These are phyloP conservation scores for Podospora sp. DNA, from an alignment of 495 filamentous ascomycete genomes.

Conservation along the genomic window DNA sequence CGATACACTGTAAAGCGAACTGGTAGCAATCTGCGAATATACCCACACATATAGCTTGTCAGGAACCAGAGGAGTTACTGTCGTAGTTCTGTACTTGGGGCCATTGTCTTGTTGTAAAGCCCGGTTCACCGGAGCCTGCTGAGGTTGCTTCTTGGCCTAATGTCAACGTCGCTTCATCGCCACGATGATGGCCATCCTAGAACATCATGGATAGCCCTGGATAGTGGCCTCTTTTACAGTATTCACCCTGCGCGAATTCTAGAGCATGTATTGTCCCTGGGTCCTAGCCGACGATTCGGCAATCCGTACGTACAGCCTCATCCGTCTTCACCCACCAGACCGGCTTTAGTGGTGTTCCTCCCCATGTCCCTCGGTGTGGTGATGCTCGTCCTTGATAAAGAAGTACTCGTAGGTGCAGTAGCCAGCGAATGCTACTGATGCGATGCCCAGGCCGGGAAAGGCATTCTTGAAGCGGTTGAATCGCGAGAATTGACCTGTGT, in stretches of 20 bases:
- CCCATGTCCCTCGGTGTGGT: slow-evolving; percentile 54
- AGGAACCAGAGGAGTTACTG: not conserved
- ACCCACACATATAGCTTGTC: not conserved
- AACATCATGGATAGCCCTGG: not conserved
- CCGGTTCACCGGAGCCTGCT: not conserved
- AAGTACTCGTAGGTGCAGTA: slow-evolving; percentile 89
- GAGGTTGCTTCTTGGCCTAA: not conserved
- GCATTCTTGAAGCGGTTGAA: slow-evolving; percentile 82
- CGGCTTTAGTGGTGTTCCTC: slow-evolving; percentile 41
- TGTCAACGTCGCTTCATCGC: not conserved
- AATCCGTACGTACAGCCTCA: slow-evolving; percentile 21
- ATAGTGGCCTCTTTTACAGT: not conserved
- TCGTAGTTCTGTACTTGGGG: not conserved
- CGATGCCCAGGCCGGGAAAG: slow-evolving; percentile 90
- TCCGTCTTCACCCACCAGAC: not conserved
- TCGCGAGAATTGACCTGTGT: slow-evolving; percentile 81
- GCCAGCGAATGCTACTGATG: slow-evolving; percentile 82
- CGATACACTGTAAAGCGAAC: not conserved
- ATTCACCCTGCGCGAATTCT: not conserved
- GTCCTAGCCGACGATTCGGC: not conserved
- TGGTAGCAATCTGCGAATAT: not conserved
- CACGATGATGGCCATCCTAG: not conserved
- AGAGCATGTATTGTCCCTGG: not conserved
- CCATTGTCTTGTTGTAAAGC: not conserved
- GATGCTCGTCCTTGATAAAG: slow-evolving; percentile 74